A percentile compares a stretch with the other conserved stretches of the same genome.
phyloP scores from a whole-genome alignment of 2,329 filamentous ascomycete species.

The Dendryphion nanum region DNA sequence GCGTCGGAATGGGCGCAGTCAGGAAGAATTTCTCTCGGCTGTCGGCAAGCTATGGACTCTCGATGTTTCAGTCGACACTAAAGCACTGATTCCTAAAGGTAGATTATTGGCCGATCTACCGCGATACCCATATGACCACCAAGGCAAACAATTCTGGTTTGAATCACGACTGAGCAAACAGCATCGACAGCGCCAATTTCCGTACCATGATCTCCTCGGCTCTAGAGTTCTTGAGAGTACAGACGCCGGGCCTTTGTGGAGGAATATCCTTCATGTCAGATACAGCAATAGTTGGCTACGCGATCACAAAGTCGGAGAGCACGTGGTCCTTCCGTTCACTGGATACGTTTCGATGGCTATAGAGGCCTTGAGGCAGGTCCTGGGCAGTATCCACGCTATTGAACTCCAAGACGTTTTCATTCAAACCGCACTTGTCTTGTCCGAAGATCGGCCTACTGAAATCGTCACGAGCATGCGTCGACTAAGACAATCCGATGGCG shows the following conservation, averaged over 20 bases:
- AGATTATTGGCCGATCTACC: slow-evolving; percentile 8
- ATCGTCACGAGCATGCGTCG: no score
- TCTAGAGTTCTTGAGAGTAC: neutral
- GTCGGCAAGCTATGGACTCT: slow-evolving; percentile 9
- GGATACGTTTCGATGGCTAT: neutral
- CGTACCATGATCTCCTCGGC: neutral
- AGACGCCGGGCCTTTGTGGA: neutral
- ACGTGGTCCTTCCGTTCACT: neutral
- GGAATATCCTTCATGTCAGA: neutral
- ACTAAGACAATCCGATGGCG: neutral
- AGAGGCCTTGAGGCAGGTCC: neutral
- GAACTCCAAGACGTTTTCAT: no score
- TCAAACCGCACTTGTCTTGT: no score
- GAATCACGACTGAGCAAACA: neutral
- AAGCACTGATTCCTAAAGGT: neutral
- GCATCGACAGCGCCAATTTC: neutral
- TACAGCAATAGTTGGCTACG: neutral
- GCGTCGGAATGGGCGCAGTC: slow-evolving; percentile 1
- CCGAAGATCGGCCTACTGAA: no score
- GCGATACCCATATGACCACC: neutral
- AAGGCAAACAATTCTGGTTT: neutral
- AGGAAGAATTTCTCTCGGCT: slow-evolving; percentile 3
- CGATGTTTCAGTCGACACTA: slow-evolving; percentile 5
- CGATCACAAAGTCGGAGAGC: neutral
- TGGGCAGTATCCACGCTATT: no score